Base-by-base conservation (phyloP, 2,329 filamentous ascomycete species). In the Aphanocladium album region DNA sequence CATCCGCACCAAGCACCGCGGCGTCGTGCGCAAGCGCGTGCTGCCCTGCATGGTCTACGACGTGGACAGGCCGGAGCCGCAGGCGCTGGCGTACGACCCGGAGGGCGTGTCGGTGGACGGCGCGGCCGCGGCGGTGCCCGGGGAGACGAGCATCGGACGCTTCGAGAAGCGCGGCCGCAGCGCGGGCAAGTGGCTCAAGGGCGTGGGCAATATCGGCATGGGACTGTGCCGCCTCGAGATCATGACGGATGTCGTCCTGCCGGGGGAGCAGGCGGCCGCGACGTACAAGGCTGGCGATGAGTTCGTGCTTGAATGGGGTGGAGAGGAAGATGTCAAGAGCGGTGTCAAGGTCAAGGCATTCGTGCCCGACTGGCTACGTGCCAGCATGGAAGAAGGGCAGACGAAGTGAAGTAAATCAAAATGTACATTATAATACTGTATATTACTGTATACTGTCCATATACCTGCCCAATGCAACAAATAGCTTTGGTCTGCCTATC, bases 1-100 rank as follows among this genome's bases (percentile, higher is more conserved):
- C 1, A 96, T 98, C 65, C 88, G 95, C 46, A 99, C 95, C 1
- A 89, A 93, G 72, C 95, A 99, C 75, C 93, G 89, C 14, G 95
- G 95, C 23, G 91, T 99, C 17, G 91, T 99, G 45, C 83, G 95
- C 63, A 96, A 97, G 80, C 83, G 95, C 54, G 85, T 98, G 54
- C 73, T 99, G 57, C 95, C 95, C 0, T 87, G 93, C 37, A 76
- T 89, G 65, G 70, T 97, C 17, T 95, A 93, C 72, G 77, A 76
- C 7, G 72, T 72, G 6, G 76, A 77, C 39, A 73, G 76, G 27
- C 68, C 69, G 3, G 67, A 72, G 21, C 72, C 74, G 70, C 67
- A 72, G 46, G 65, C 65, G 6, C 73, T 88, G 37, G 73, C 76
- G 51, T 87, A 88, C 68, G 68, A 75, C 2, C 73, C 78, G 1